Conservation (phyloP, 495 filamentous ascomycete species). For the Hypoxylon trugodes region DNA sequence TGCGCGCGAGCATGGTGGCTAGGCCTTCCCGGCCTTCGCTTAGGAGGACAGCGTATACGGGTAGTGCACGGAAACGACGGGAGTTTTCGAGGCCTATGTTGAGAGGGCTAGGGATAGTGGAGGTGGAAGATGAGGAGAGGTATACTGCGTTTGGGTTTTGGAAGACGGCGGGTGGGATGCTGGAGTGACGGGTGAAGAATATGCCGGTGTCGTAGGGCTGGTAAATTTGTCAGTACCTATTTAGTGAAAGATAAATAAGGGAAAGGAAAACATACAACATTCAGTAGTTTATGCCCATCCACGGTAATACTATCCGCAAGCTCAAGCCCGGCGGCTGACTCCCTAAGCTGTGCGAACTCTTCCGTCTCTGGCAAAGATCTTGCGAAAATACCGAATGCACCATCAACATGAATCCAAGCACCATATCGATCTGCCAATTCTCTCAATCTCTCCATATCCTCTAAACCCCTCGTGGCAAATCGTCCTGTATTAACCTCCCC, state of each 20-base stretch:
- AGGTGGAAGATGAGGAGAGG: conserved; percentile 58
- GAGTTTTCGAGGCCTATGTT: conserved; percentile 94
- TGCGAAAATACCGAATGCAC: conserved; percentile 86
- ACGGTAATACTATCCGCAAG: conserved; percentile 86
- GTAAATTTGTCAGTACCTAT: not conserved
- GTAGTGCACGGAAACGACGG: conserved; percentile 85
- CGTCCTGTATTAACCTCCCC: conserved; percentile 92
- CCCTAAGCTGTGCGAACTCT: conserved; percentile 66
- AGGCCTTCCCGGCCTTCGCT: conserved; percentile 79
- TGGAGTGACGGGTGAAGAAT: conserved; percentile 75
- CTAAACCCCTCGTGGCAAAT: conserved; percentile 70
- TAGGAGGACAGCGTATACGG: conserved; percentile 83
- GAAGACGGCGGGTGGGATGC: conserved; percentile 70
- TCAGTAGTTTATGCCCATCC: conserved; percentile 92
- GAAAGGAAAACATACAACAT: conserved; percentile 66
- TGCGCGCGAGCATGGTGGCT: conserved; percentile 71
- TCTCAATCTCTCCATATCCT: conserved; percentile 71
- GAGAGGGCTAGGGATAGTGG: conserved; percentile 80
- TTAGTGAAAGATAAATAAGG: not conserved
- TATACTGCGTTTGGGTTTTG: conserved; percentile 89
- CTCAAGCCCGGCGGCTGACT: conserved; percentile 72
- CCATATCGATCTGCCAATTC: conserved; percentile 74
- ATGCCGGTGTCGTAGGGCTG: conserved; percentile 92
- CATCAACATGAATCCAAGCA: conserved; percentile 92
- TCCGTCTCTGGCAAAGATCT: conserved; percentile 66